Evolutionary conservation across 2,329 filamentous ascomycete genomes (phyloP), one percentile per base, ranked within the genome.

Genomic region (Alternaria infectoria): DNA sequence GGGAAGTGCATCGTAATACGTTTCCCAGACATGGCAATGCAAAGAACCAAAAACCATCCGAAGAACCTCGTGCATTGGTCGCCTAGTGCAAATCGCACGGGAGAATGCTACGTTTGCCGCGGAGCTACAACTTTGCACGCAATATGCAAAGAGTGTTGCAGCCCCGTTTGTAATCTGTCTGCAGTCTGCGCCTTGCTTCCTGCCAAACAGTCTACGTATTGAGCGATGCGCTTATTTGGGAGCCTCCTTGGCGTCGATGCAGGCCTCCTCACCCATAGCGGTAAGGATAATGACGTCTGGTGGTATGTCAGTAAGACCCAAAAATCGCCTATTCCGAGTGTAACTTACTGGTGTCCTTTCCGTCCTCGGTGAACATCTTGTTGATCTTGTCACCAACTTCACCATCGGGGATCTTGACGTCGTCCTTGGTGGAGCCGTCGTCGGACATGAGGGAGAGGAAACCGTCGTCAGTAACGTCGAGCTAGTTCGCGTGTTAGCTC

Each of bases 381-480:
- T 82, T 85, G 82, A 98, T 96, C 87, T 92, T 94, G 52, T 94
- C 89, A 77, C 93, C 93, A 82, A 97, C 77, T 64, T 98, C 95
- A 77, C 90, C 91, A 1, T 97, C 94, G 76, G 96, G 96, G 74
- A 97, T 80, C 86, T 93, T 93, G 83, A 98, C 93, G 82, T 99
- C 95, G 78, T 97, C 93, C 89, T 97, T 97, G 86, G 89, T 91
- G 82, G 88, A 86, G 80, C 94, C 94, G 74, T 91, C 88, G 70
- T 95, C 91, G 81, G 87, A 88, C 91, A 98, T 97, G 80, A 99
- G 91, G 81, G 91, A 94, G 75, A 99, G 91, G 90, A 92, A 98
- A 71, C 88, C 93, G 80, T 98, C 96, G 78, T 98, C 96, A 73
- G 91, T 91, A 83, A 97, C 91, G 82, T 97, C 91, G 78, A 97